Evolutionary conservation across 2,329 filamentous ascomycete genomes (phyloP), one percentile per base, ranked within the genome.

Genomic region (Graphiopsis chlorocephala): DNA sequence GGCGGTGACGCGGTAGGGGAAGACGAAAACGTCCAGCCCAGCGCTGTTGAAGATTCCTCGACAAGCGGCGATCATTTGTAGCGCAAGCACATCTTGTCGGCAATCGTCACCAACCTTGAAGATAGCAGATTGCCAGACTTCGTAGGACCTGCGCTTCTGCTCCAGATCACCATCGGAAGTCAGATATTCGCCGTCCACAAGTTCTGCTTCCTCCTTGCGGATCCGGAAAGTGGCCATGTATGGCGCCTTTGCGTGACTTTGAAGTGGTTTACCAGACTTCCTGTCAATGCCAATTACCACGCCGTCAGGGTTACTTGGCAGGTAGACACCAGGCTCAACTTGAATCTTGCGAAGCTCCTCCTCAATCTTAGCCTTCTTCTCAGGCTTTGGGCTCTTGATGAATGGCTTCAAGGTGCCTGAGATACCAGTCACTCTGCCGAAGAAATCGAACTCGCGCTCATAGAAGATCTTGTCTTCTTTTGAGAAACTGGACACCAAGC

Each of bases 31-130:
- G 73, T 99, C 95, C 11, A 99, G 85, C 0, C 96, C 96, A 47
- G 98, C 91, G 69, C 87, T 90, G 76, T 96, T 91, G 84, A 98
- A 99, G 73, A 99, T 99, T 68, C 93, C 93, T 26, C 95, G 89
- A 83, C 99, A 99, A 1, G 93, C 93, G 0, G 95, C 90, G 76
- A 99, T 97, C 90, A 99, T 96, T 78, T 99, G 95, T 67, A 99
- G 82, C 1, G 95, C 95, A 66, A 99, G 84, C 61, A 99, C 91
- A 73, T 99, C 96, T 79, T 99, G 95, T 59, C 95, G 90, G 76
- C 95, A 98, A 78, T 99, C 95, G 76, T 99, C 95, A 67, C 95
- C 95, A 57, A 99, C 96, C 78, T 99, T 99, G 88, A 99, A 99
- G 74, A 99, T 99, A 64, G 94, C 95, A 1, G 93, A 96, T 78